Percentiles rank a stretch among this genome's conserved stretches.
phyloP scores from a whole-genome alignment of 352 stramenopile species.

The Globisporangium carolinianum region DNA sequence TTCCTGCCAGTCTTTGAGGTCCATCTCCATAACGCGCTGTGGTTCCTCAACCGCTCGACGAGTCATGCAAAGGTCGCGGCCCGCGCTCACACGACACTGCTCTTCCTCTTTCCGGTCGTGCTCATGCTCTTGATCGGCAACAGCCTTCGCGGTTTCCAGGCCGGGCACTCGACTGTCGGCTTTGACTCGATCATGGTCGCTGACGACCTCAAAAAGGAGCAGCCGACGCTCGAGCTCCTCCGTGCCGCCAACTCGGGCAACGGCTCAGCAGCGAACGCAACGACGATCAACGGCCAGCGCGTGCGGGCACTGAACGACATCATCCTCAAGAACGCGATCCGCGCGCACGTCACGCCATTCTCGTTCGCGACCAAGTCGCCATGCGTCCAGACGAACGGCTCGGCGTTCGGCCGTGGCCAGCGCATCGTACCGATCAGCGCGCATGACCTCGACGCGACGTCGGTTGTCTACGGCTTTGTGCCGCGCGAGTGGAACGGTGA shows the following conservation, averaged over 20 bases:
- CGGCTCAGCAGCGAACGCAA: neutral
- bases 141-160: constrained; percentile 40
- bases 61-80: constrained; percentile 4
- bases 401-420: constrained; percentile 6
- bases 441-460: constrained; percentile 32
- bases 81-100: constrained; percentile 11
- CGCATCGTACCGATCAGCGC: constrained; percentile 25
- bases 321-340: constrained; percentile 37
- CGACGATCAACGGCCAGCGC: neutral
- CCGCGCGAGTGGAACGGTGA: constrained; percentile 46
- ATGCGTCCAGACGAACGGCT: constrained; percentile 24
- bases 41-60: constrained; percentile 16
- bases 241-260: constrained; percentile 7
- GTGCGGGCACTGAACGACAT: constrained; percentile 14
- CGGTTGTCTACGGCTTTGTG: constrained; percentile 38
- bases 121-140: constrained; percentile 37
- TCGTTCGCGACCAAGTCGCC: constrained; percentile 22
- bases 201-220: constrained; percentile 33
- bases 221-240: constrained; percentile 24
- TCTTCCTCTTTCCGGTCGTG: constrained; percentile 35
- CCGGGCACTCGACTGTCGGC: constrained; percentile 36
- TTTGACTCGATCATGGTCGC: constrained; percentile 36
- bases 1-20: constrained; percentile 32
- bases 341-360: constrained; percentile 21
- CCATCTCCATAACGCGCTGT: constrained; percentile 44